Percentiles rank a stretch among this genome's conserved stretches.
Conservation (phyloP, 352 stramenopile genomes). For the Phytophthora cactorum region DNA sequence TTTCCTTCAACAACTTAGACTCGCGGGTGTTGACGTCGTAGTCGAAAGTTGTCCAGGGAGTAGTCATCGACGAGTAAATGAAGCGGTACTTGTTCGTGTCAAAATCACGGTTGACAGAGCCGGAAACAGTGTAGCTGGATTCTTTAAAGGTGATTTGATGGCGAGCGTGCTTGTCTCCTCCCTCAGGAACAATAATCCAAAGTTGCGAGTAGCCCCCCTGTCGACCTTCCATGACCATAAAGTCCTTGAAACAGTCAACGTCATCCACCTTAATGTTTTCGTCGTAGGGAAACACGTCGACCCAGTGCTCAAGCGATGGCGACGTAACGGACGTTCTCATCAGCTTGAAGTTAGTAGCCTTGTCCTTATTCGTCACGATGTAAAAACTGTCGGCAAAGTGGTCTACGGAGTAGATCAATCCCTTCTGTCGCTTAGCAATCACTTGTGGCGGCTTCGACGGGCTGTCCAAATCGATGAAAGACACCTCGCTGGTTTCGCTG, state of each 20-base stretch:
- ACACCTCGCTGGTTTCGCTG: slow-evolving; percentile 93
- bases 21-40: slow-evolving; percentile 75
- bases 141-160: slow-evolving; percentile 90
- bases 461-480: slow-evolving; percentile 73
- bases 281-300: slow-evolving; percentile 88
- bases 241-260: slow-evolving; percentile 89
- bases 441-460: slow-evolving; percentile 53
- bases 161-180: slow-evolving; percentile 50
- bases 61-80: slow-evolving; percentile 94
- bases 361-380: slow-evolving; percentile 94
- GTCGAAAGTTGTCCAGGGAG: slow-evolving; percentile 88
- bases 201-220: slow-evolving; percentile 87
- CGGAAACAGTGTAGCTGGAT: slow-evolving; percentile 88
- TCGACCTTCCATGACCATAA: slow-evolving; percentile 87
- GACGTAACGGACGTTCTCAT: slow-evolving; percentile 69
- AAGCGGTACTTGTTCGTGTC: slow-evolving; percentile 91
- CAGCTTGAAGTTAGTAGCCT: slow-evolving; percentile 94
- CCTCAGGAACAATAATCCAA: slow-evolving; percentile 80
- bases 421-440: slow-evolving; percentile 72
- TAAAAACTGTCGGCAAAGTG: slow-evolving; percentile 92
- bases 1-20: slow-evolving; percentile 91
- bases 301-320: slow-evolving; percentile 77
- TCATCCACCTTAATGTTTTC: slow-evolving; percentile 84
- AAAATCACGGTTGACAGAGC: slow-evolving; percentile 87
- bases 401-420: slow-evolving; percentile 85